Base-by-base conservation (phyloP, 2,329 filamentous ascomycete species). In the Neofusicoccum sp. region DNA sequence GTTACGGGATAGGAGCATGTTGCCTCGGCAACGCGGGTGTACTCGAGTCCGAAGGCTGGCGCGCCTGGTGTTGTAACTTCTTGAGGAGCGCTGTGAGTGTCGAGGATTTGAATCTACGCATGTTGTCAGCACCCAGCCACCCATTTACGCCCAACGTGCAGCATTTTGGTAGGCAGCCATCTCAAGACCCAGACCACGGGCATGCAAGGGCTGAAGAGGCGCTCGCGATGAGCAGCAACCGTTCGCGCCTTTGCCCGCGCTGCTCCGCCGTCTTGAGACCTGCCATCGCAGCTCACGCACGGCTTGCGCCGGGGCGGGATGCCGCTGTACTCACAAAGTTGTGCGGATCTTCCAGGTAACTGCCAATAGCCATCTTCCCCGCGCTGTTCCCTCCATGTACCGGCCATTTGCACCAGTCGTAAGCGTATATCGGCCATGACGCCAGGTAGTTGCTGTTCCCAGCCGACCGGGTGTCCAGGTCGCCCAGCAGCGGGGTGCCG, bases 381-480 rank as follows among this genome's bases (percentile, higher is more conserved):
- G 92, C 92, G 66, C 91, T 89, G 68, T 88, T 78, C 37, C 76
- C 75, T 39, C 81, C 80, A 44, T 92, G 87, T 2, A 94, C 88
- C 14, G 91, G 87, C 94, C 95, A 99, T 78, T 99, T 99, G 81
- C 95, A 99, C 95, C 95, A 99, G 79, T 99, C 95, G 71, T 96
- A 94, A 11, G 95, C 94, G 76, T 98, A 99, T 62, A 96, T 89
- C 12, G 93, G 90, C 92, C 95, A 99, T 0, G 94, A 93, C 4
- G 94, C 93, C 66, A 96, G 80, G 74, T 97, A 97, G 75, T 94
- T 97, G 82, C 92, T 96, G 67, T 94, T 96, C 5, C 74, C 91
- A 77, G 74, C 89, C 66, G 86, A 75, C 73, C 86, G 85, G 66
- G 87, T 85, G 58, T 87, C 82, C 71, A 93, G 90, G 73, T 89